Conservation (phyloP, 257 asterid species). For the Parsonsia alboflavescens region DNA sequence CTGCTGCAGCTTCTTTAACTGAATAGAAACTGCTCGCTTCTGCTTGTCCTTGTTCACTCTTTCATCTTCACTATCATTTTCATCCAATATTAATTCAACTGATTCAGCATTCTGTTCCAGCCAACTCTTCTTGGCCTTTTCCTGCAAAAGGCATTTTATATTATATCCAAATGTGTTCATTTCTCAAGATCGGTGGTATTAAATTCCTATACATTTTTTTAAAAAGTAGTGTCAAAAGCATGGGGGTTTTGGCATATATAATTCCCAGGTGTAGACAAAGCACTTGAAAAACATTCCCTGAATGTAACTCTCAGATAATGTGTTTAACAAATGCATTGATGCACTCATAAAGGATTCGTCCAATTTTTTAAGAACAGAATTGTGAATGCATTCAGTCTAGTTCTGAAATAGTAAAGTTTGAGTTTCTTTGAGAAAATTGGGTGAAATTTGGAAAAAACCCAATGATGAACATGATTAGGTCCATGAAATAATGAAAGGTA, state of each 20-base stretch:
- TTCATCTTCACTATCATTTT: conserved; percentile 86
- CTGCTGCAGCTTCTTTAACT: conserved; percentile 70
- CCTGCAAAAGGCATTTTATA: conserved; percentile 34
- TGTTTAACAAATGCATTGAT: too few species aligned
- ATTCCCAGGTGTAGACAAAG: not conserved
- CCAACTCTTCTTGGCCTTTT: conserved; percentile 82
- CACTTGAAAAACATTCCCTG: too few species aligned
- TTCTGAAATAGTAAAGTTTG: not conserved
- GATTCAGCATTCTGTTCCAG: conserved; percentile 77
- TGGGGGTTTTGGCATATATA: not conserved
- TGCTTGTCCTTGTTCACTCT: conserved; percentile 57
- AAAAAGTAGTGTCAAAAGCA: not conserved
- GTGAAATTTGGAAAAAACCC: not conserved
- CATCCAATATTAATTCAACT: conserved; percentile 69
- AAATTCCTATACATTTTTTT: not conserved
- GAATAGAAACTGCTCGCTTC: conserved; percentile 60
- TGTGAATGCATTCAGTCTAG: not conserved
- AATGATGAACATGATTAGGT: not conserved
- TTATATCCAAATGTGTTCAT: not conserved
- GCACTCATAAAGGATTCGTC: not conserved
- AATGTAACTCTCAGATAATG: not conserved
- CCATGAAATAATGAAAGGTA: not conserved
- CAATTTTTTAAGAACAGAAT: not conserved
- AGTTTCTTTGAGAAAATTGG: not conserved
- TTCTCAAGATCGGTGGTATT: not conserved